phyloP scores from a whole-genome alignment of 2,329 filamentous ascomycete genomes.

The Ophiosphaerella korrae region DNA sequence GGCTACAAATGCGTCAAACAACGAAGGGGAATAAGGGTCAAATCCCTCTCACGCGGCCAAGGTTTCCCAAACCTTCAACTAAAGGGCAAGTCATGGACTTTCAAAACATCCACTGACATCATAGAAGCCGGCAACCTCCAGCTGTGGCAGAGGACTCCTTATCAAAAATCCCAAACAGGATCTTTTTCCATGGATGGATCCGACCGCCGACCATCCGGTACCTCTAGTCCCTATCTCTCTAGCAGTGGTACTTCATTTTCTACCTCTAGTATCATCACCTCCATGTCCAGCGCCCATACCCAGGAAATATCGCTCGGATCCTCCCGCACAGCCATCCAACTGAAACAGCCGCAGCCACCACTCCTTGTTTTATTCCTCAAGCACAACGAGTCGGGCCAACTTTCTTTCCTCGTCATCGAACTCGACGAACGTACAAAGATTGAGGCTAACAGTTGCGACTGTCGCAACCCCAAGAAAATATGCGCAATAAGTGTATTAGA shows the following conservation, averaged over 20 bases:
- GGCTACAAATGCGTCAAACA: slow-evolving; percentile 11
- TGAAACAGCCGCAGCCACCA: slow-evolving; percentile 10
- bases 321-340: slow-evolving; percentile 4
- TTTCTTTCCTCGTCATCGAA: slow-evolving; percentile 15
- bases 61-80: slow-evolving; percentile 1
- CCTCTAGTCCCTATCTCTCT: neutral
- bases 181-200: neutral
- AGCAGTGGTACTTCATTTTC: neutral
- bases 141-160: slow-evolving; percentile 11
- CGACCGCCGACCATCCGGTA: neutral
- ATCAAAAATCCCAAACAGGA: neutral
- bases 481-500: slow-evolving; percentile 14
- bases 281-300: slow-evolving; percentile 9
- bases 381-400: slow-evolving; percentile 2
- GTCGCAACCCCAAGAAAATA: slow-evolving; percentile 5
- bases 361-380: slow-evolving; percentile 17
- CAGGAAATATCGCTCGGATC: slow-evolving; percentile 10
- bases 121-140: slow-evolving; percentile 11
- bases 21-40: slow-evolving; percentile 1
- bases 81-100: neutral
- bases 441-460: slow-evolving; percentile 14
- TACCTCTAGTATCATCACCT: slow-evolving; percentile 5
- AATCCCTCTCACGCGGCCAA: slow-evolving; percentile 5
- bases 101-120: neutral
- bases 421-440: slow-evolving; percentile 15